Base-by-base conservation (phyloP, 805 yeast species). In the Candida anglica region DNA sequence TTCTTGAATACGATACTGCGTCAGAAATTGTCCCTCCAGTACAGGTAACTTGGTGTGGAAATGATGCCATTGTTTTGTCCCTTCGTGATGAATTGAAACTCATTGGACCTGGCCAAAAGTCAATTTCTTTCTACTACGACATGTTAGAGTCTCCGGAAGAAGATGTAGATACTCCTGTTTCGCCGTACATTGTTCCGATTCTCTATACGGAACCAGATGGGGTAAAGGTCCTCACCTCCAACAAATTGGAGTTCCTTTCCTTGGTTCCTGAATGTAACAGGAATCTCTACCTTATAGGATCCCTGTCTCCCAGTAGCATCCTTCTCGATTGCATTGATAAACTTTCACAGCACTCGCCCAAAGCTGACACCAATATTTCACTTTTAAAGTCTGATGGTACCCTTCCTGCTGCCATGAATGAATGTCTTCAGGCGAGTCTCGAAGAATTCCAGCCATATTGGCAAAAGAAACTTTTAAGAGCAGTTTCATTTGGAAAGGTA, bases 401-500 rank as follows among this genome's bases (percentile, higher is more conserved):
- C 14, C 57, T 85, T 16, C 52, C 58, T 0, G 59, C 60, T 2
- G 96, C 96, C 1, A 80, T 91, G 1, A 69, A 71, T 21, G 75
- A 71, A 14, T 86, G 96, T 52, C 71, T 88, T 3, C 59, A 70
- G 2, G 94, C 94, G 0, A 82, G 96, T 1, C 56, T 77, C 3
- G 81, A 79, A 35, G 98, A 91, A 47, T 78, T 86, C 46, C 86
- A 80, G 40, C 73, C 84, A 0, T 64, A 68, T 33, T 75, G 89
- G 81, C 98, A 93, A 48, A 88, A 87, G 53, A 75, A 74, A 32
- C 60, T 91, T 7, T 58, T 93, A 24, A 71, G 77, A 34, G 95
- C 96, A 2, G 95, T 89, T 0, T 67, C 85, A 0, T 86, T 89
- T 59, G 98, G 97, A 1, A 93, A 91, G 46, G 70, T 85, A 0